A percentile compares a stretch with the other conserved stretches of the same genome.
These are phyloP conservation scores for Priceomyces castillae DNA, from an alignment of 805 yeast species.

Conservation along the genomic window DNA sequence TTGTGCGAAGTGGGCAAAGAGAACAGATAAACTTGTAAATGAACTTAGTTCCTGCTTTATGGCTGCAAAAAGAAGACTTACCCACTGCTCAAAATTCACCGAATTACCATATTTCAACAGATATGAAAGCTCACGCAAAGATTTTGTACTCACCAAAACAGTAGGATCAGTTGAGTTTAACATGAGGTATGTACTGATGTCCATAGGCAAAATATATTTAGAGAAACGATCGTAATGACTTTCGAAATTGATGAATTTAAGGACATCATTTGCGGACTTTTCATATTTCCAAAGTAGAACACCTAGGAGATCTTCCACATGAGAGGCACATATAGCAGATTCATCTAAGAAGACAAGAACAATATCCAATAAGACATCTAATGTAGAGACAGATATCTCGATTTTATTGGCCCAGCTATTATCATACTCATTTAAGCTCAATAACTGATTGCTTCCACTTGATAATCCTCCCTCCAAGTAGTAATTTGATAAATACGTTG, in stretches of 20 bases:
- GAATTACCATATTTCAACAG: conserved; percentile 12
- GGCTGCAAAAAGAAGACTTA: conserved; percentile 27
- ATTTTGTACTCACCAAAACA: not conserved
- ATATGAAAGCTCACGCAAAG: not conserved
- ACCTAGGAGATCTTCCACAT: conserved; percentile 43
- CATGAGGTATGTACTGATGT: conserved; percentile 26
- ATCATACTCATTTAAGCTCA: conserved; percentile 5
- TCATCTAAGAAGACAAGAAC: conserved; percentile 18
- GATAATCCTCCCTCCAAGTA: conserved; percentile 20
- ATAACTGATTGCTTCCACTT: conserved; percentile 5
- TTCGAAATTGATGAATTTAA: conserved; percentile 21
- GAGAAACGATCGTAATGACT: conserved; percentile 13
- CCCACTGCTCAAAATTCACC: conserved; percentile 20
- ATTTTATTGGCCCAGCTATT: conserved; percentile 15
- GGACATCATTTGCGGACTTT: conserved; percentile 14
- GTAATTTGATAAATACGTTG: conserved; percentile 19
- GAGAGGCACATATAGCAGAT: conserved; percentile 10
- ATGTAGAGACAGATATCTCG: conserved; percentile 13
- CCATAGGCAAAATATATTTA: conserved; percentile 28
- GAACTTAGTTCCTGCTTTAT: conserved; percentile 30
- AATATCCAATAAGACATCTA: conserved; percentile 26
- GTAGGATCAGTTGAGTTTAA: not conserved
- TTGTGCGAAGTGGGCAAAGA: conserved; percentile 30
- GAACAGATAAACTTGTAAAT: conserved; percentile 26
- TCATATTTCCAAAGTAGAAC: conserved; percentile 29